Evolutionary conservation across 2,329 filamentous ascomycete species (phyloP), one percentile per base, ranked within the genome.

Genomic region (Claviceps quebecensis): DNA sequence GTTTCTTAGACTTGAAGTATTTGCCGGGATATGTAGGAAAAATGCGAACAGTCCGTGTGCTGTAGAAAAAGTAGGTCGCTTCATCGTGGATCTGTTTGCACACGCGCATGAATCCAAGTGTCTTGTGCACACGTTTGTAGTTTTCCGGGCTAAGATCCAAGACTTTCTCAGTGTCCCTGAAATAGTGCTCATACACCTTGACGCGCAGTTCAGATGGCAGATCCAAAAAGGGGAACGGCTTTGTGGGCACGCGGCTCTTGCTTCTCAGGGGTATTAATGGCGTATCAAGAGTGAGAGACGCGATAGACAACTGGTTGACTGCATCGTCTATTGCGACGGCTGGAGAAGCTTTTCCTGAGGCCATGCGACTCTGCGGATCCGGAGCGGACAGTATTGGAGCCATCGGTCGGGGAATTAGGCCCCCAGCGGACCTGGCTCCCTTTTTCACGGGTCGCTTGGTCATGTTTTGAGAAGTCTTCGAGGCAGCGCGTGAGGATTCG

Each of bases 1-100:
- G 85, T 57, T 78, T 79, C 67, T 86, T 86, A 34, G 80, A 81
- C 67, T 87, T 84, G 70, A 86, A 86, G 66, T 83, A 81, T 40
- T 76, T 73, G 45, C 80, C 80, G 5, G 76, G 76, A 22, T 76
- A 71, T 3, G 75, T 80, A 13, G 83, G 82, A 59, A 87, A 88
- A 38, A 89, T 63, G 51, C 83, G 80, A 50, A 85, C 76, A 0
- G 75, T 72, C 50, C 77, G 75, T 8, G 72, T 73, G 60, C 76
- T 77, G 66, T 85, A 87, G 63, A 87, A 84, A 55, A 75, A 71
- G 57, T 81, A 74, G 0, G 78, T 76, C 1, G 83, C 80, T 64
- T 88, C 84, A 16, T 65, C 61, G 59, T 84, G 77, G 41, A 86
- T 68, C 49, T 73, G 75, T 49, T 72, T 75, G 60, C 77, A 84